Percentiles rank a stretch among this genome's conserved stretches.
Conservation (phyloP, 73 alveolate species). For the Blepharisma japonicum region DNA sequence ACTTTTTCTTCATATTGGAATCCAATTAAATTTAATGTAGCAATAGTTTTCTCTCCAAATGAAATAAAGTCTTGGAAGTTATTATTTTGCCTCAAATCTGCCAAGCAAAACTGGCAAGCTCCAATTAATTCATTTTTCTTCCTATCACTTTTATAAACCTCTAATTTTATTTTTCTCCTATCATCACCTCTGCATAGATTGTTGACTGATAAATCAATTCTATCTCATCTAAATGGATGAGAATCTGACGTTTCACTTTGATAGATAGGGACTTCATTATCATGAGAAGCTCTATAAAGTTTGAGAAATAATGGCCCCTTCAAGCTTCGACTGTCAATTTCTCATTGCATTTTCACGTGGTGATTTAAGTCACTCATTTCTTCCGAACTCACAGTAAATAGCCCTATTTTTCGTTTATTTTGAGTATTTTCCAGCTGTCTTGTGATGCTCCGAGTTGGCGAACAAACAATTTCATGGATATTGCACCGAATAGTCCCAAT, state of each 20-base stretch:
- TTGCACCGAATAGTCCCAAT: background rate
- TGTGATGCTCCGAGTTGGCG: background rate
- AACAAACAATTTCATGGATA: constrained; percentile 17
- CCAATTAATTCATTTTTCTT: constrained; percentile 38
- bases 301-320: constrained; percentile 33
- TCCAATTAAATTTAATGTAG: too few species aligned
- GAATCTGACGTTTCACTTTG: constrained; percentile 41
- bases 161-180: constrained; percentile 36
- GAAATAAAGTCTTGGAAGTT: too few species aligned
- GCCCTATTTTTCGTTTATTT: constrained; percentile 16
- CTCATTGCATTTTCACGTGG: background rate
- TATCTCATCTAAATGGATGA: constrained; percentile 45
- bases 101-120: constrained; percentile 37
- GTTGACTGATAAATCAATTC: constrained; percentile 43
- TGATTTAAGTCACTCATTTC: constrained; percentile 8
- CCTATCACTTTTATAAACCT: constrained; percentile 39
- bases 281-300: constrained; percentile 32
- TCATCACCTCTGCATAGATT: constrained; percentile 52
- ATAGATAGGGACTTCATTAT: constrained; percentile 31
- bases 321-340: constrained; percentile 10
- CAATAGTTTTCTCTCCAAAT: too few species aligned
- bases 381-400: background rate
- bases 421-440: constrained; percentile 37
- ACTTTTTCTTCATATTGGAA: constrained; percentile 34
- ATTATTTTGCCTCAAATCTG: constrained; percentile 7